Conservation (phyloP, 2,329 filamentous ascomycete species). For the Penicillium sp. region DNA sequence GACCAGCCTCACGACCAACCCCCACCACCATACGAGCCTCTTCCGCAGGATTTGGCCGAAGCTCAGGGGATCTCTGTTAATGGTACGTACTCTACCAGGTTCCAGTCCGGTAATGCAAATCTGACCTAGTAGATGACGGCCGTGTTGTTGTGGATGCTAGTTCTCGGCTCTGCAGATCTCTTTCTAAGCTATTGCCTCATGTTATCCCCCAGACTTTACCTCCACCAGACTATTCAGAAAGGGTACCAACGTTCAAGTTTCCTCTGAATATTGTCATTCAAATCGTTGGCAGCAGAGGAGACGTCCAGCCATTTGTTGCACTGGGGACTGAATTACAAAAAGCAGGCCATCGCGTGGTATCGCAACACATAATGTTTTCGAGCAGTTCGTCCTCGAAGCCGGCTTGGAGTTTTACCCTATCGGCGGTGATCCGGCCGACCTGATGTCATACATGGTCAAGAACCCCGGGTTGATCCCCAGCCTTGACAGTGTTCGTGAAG, state of each 20-base stretch:
- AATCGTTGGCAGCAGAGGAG: not conserved
- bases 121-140: not conserved
- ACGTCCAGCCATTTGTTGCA: not conserved
- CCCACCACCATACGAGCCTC: not conserved
- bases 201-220: not conserved
- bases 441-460: slow-evolving; percentile 46
- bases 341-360: not conserved
- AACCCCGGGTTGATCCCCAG: slow-evolving; percentile 41
- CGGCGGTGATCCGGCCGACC: slow-evolving; percentile 47
- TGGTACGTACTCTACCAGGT: not conserved
- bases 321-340: not conserved
- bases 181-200: not conserved
- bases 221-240: not conserved
- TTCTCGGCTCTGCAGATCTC: not conserved
- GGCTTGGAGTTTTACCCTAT: slow-evolving; percentile 51
- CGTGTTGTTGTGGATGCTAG: not conserved
- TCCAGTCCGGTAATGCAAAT: not conserved
- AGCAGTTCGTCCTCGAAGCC: slow-evolving; percentile 44
- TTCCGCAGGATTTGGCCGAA: not conserved
- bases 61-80: not conserved
- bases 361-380: slow-evolving; percentile 45
- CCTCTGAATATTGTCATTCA: not conserved
- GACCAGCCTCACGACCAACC: not conserved
- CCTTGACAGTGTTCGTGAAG: slow-evolving; percentile 25
- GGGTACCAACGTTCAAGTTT: not conserved